Base-by-base conservation (phyloP, 2,329 filamentous ascomycete species). In the Calcarisporium arbuscula region DNA sequence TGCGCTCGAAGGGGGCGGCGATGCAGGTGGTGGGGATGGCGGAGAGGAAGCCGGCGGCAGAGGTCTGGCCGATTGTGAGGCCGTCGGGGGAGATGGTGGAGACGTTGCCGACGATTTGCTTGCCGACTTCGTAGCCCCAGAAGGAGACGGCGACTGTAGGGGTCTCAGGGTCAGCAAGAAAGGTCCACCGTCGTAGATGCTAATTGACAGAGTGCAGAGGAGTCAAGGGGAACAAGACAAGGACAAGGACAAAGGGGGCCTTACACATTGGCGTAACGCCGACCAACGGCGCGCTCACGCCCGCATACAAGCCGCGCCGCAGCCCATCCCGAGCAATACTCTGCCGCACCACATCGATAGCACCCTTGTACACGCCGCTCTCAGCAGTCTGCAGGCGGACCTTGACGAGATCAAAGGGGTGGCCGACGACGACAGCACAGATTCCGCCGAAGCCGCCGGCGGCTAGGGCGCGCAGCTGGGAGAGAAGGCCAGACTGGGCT, bases 231-330 rank as follows among this genome's bases (percentile, higher is more conserved):
- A 9, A 25, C 10, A 12, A 12, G 8, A 26, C 6, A n/a, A 26
- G 23, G 25, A n/a, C 18, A 34, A 15, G 5, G 27, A 12, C 12
- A 28, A 27, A 22, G 6, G 26, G 20, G 6, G 25, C 77, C 89
- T 65, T 75, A 95, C 89, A 98, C 92, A 98, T 98, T 36, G 92
- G 92, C 42, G 92, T 98, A 12, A 98, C 92, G 35, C 92, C 92
- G 8, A 95, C 85, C 43, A 98, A 67, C 28, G 92, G 92, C 51
- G 92, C 92, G 49, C 85, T 92, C 29, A 98, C 90, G 60, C 92
- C 92, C n/a, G 92, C 92, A 62, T 98, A 98, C 42, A 98, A 62
- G 8, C 92, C 92, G 60, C 85, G 65, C 41, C 64, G 52, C 47
- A 95, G 59, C 2, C 92, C 92, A 61, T 96, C 90, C 42, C 84